Evolutionary conservation across 495 filamentous ascomycete species (phyloP).

Genomic region (Annulohypoxylon stygium): DNA sequence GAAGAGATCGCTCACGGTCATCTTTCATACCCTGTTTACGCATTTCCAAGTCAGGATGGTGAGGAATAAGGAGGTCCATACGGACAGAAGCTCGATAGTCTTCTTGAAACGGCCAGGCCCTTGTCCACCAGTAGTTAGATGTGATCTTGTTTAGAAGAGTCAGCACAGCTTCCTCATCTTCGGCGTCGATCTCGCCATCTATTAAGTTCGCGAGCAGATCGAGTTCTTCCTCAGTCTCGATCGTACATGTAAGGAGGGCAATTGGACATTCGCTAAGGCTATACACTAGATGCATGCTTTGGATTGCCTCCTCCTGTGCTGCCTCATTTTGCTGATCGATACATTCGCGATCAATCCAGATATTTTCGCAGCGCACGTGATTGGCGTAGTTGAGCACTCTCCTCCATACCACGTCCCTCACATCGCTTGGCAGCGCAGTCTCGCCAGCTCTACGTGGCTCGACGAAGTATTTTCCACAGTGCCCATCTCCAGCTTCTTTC

Average conservation of each 20-base stretch:
- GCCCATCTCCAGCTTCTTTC: slow-evolving; percentile 18
- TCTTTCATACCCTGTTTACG: slow-evolving; percentile 37
- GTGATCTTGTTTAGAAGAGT: slow-evolving; percentile 48
- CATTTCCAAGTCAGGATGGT: slow-evolving; percentile 41
- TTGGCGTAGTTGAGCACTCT: slow-evolving; percentile 46
- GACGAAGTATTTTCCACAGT: slow-evolving; percentile 35
- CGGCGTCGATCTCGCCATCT: slow-evolving; percentile 31
- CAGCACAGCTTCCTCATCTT: slow-evolving; percentile 43
- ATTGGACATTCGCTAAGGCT: slow-evolving; percentile 48
- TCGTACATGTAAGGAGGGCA: slow-evolving; percentile 49
- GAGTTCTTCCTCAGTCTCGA: slow-evolving; percentile 44
- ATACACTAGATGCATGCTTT: slow-evolving; percentile 60
- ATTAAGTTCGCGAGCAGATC: slow-evolving; percentile 45
- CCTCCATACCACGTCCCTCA: slow-evolving; percentile 46
- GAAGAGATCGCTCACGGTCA: slow-evolving; percentile 19
- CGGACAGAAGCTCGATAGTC: slow-evolving; percentile 49
- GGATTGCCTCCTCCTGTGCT: slow-evolving; percentile 54
- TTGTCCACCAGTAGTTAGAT: slow-evolving; percentile 50
- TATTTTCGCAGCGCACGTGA: slow-evolving; percentile 43
- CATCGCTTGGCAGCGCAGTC: slow-evolving; percentile 40
- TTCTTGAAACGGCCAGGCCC: slow-evolving; percentile 54
- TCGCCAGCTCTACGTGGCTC: slow-evolving; percentile 45
- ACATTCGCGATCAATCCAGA: slow-evolving; percentile 63
- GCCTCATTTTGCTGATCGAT: slow-evolving; percentile 53
- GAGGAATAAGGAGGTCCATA: slow-evolving; percentile 51